These are phyloP conservation scores for Debaryomyces nepalensis DNA, from an alignment of 1,139 yeast species.

Conservation along the genomic window DNA sequence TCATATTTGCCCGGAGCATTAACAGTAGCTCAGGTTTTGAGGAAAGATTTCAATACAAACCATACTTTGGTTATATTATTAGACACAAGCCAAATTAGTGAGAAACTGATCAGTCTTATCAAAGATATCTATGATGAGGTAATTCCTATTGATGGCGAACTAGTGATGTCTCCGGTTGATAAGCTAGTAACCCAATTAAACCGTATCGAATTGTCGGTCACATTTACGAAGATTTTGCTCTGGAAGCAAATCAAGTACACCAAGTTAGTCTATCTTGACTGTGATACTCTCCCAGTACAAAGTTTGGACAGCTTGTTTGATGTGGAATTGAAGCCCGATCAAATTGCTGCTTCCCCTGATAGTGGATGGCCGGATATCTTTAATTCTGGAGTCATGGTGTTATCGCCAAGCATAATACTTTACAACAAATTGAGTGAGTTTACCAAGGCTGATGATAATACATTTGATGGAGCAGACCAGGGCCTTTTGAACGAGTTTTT, in stretches of 20 bases:
- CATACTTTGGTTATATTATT: slow-evolving; percentile 29
- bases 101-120: slow-evolving; percentile 24
- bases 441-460: slow-evolving; percentile 17
- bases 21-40: slow-evolving; percentile 30
- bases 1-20: slow-evolving; percentile 39
- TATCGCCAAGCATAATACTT: slow-evolving; percentile 28
- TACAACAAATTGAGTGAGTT: slow-evolving; percentile 25
- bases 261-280: slow-evolving; percentile 34
- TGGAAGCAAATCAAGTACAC: slow-evolving; percentile 34
- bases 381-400: slow-evolving; percentile 37
- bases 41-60: slow-evolving; percentile 22
- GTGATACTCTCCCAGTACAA: slow-evolving; percentile 35
- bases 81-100: slow-evolving; percentile 23
- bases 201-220: slow-evolving; percentile 33
- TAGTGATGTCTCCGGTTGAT: slow-evolving; percentile 26
- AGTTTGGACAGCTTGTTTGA: slow-evolving; percentile 32
- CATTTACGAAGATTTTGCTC: slow-evolving; percentile 33
- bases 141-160: slow-evolving; percentile 27
- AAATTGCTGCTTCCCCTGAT: slow-evolving; percentile 37
- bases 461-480: slow-evolving; percentile 43
- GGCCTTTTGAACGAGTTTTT: slow-evolving; percentile 38
- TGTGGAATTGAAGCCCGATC: slow-evolving; percentile 17
- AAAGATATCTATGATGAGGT: slow-evolving; percentile 29
- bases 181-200: slow-evolving; percentile 28
- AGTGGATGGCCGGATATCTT: slow-evolving; percentile 46